Evolutionary conservation across 495 filamentous ascomycete genomes (phyloP), one percentile per base, ranked within the genome.

Genomic region (Podospora pseudoanserina): DNA sequence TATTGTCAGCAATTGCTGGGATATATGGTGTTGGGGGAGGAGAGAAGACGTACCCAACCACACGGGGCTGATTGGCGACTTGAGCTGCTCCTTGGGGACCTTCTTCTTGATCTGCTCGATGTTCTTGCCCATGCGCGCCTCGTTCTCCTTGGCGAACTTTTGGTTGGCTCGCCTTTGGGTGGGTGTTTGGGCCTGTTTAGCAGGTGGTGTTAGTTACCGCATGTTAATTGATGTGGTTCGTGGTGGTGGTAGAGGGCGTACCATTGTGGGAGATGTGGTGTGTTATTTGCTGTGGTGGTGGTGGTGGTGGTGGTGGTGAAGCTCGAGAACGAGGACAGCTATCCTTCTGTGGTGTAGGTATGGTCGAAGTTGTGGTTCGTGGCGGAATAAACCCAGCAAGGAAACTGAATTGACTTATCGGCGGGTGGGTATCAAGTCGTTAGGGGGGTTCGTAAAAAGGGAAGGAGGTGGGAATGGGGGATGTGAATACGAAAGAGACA

Each of bases 141-240:
- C 89, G 78, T 97, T 88, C 53, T 88, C 84, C 76, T 91, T 90
- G 54, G 87, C 89, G 79, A 91, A 99, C 71, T 89, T 89, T 67
- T 89, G 88, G 81, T 98, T 98, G 53, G 91, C 91, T 74, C 87
- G 88, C 71, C 94, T 90, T 83, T 98, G 96, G 78, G 93, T 87
- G 32, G 92, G 94, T 69, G 95, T 99, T 90, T 99, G 95, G 30
- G 91, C 90, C 94, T 99, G 66, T 19, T 53, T 1, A 1, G 18
- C 2, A 16, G 20, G 20, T 4, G 2, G 19, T 39, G 1, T 32
- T 32, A 32, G 30, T 49, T 49, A 53, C 9, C 7, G 20, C 20
- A 23, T 23, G 20, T 1, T 23, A 23, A 23, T 27, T 44, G 28
- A 27, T 15, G n/a, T n/a, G 3, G 9, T 20, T 49, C 0, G 3